Evolutionary conservation across 176 grass and related monocot genomes (phyloP).

Genomic region (Rhipidocladum racemiflorum): DNA sequence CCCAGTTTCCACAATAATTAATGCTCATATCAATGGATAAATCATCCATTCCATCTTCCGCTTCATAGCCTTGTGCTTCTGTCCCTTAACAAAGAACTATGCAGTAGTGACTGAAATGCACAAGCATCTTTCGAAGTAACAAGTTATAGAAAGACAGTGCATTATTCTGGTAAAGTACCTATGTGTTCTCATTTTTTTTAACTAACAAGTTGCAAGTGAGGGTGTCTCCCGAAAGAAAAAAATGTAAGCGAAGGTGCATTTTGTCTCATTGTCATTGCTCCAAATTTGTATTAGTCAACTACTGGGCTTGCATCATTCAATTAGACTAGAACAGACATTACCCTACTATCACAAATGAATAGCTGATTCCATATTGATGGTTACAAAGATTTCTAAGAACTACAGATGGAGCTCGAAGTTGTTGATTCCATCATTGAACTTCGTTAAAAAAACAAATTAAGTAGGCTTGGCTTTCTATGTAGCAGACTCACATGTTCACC

Average conservation of each 20-base stretch:
- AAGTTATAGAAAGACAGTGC: neutral
- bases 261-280: neutral
- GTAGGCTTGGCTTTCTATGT: neutral
- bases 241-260: neutral
- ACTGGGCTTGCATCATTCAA: constrained; percentile 12
- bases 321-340: constrained; percentile 18
- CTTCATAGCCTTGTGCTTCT: neutral
- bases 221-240: neutral
- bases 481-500: constrained; percentile 4
- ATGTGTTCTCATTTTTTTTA: neutral
- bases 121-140: neutral
- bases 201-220: neutral
- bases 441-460: constrained; percentile 17
- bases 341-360: neutral
- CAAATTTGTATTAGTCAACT: neutral
- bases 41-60: too few relatives aligned
- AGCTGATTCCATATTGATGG: constrained; percentile 19
- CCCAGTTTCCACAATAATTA: neutral
- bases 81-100: neutral
- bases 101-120: neutral
- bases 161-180: neutral
- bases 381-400: constrained; percentile 17
- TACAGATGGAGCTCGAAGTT: constrained; percentile 1
- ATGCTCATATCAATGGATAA: neutral
- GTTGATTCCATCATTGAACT: constrained; percentile 13